Evolutionary conservation across 306 rosid genomes (phyloP).

Genomic region (Alnus rubra): DNA sequence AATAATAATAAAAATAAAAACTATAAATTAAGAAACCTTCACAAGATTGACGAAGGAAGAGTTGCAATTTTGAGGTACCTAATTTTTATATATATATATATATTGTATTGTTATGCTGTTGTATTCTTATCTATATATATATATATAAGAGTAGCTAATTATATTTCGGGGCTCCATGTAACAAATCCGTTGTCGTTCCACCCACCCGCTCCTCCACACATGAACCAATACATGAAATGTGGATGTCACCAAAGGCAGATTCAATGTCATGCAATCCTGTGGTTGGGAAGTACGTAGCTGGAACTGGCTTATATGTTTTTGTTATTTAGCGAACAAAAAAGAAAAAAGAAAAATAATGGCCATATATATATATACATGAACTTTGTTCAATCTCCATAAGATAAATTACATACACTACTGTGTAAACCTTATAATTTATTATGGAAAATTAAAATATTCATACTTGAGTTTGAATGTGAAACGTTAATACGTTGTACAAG

Average conservation of each 20-base stretch:
- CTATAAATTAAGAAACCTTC: too few species aligned
- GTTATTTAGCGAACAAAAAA: not conserved
- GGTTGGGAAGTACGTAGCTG: conserved; percentile 24
- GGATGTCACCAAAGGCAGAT: conserved; percentile 21
- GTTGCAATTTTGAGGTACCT: too few species aligned
- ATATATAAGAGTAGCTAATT: too few species aligned
- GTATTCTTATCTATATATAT: too few species aligned
- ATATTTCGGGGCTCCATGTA: too few species aligned
- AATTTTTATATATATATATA: too few species aligned
- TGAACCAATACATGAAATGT: too few species aligned
- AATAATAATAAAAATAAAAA: too few species aligned
- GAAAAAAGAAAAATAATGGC: not conserved
- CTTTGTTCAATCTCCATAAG: not conserved
- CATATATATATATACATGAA: not conserved
- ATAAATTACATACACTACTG: not conserved
- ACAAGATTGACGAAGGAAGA: too few species aligned
- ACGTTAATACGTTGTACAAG: not conserved
- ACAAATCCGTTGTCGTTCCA: too few species aligned
- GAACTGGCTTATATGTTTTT: not conserved
- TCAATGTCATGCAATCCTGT: conserved; percentile 27
- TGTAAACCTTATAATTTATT: not conserved
- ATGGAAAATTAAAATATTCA: not conserved
- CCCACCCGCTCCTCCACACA: too few species aligned
- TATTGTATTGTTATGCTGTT: too few species aligned
- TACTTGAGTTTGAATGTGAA: not conserved